Percentiles rank a stretch among this genome's conserved stretches.
These are phyloP conservation scores for Podospora australis DNA, from an alignment of 495 filamentous ascomycete species.

Conservation along the genomic window DNA sequence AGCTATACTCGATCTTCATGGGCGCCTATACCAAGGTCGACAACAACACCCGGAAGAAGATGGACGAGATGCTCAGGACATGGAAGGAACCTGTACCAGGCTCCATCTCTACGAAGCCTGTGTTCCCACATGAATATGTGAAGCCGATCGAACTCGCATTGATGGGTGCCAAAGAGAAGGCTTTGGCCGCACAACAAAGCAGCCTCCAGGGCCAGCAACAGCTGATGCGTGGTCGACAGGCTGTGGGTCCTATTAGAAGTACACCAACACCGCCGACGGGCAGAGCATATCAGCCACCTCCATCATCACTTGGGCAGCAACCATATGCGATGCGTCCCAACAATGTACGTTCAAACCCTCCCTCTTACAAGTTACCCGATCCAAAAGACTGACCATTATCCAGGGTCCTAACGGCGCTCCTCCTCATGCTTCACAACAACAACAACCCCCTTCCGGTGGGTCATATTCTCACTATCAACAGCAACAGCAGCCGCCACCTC, in stretches of 20 bases:
- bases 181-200: conserved; percentile 63
- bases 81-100: conserved; percentile 97
- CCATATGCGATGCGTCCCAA: conserved; percentile 21
- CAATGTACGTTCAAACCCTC: conserved; percentile 15
- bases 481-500: conserved; percentile 4
- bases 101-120: conserved; percentile 77
- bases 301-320: conserved; percentile 17
- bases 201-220: conserved; percentile 59
- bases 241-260: conserved; percentile 52
- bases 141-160: conserved; percentile 88
- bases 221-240: conserved; percentile 49
- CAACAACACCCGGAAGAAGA: conserved; percentile 67
- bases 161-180: conserved; percentile 76
- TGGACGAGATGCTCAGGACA: conserved; percentile 96
- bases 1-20: conserved; percentile 93
- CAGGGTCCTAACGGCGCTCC: conserved; percentile 20
- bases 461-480: conserved; percentile 23
- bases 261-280: conserved; percentile 62
- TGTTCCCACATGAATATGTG: conserved; percentile 79
- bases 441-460: conserved; percentile 23
- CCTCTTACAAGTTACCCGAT: neutral
- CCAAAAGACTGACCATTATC: conserved; percentile 10
- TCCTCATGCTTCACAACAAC: conserved; percentile 30
- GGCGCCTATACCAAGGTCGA: conserved; percentile 88
- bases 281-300: conserved; percentile 25